Percentiles rank a stretch among this genome's conserved stretches.
These are phyloP conservation scores for Hygrocybe punicea DNA, from an alignment of 768 basidiomycete genomes.

Conservation along the genomic window DNA sequence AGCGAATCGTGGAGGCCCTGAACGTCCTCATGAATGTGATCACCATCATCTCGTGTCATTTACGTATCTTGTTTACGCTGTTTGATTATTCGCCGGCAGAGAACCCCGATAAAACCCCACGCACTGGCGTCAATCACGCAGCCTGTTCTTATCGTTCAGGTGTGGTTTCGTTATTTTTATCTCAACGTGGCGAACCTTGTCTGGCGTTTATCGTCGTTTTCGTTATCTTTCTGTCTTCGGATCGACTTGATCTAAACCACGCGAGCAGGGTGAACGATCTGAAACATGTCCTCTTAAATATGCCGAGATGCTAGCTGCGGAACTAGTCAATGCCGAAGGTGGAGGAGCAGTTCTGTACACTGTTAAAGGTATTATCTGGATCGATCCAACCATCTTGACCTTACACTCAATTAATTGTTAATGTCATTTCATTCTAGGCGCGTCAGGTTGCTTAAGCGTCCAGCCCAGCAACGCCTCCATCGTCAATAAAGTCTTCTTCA, in stretches of 20 bases:
- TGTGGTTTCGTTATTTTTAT: conserved; percentile 27
- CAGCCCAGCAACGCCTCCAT: conserved; percentile 55
- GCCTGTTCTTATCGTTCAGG: conserved; percentile 70
- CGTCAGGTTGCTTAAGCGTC: conserved; percentile 52
- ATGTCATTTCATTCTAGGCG: conserved; percentile 39
- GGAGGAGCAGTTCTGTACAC: conserved; percentile 52
- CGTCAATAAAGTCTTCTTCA: conserved; percentile 58
- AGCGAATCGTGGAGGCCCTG: conserved; percentile 49
- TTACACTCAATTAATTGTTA: neutral
- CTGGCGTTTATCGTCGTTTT: too few relatives aligned
- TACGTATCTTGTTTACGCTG: neutral
- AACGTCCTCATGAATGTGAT: conserved; percentile 58
- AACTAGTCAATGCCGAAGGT: conserved; percentile 48
- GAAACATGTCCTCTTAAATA: conserved; percentile 51
- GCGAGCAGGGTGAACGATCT: conserved; percentile 55
- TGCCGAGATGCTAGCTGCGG: conserved; percentile 51
- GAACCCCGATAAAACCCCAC: conserved; percentile 48
- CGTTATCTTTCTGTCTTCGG: neutral
- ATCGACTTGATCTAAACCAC: neutral
- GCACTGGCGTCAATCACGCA: conserved; percentile 52
- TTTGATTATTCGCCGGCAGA: conserved; percentile 36
- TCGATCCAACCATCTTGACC: neutral
- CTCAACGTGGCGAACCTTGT: too few relatives aligned
- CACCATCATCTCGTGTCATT: neutral
- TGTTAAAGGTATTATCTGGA: conserved; percentile 51